These are phyloP conservation scores for Hypoxylon sp. DNA, from an alignment of 2,329 filamentous ascomycete species.

Conservation along the genomic window DNA sequence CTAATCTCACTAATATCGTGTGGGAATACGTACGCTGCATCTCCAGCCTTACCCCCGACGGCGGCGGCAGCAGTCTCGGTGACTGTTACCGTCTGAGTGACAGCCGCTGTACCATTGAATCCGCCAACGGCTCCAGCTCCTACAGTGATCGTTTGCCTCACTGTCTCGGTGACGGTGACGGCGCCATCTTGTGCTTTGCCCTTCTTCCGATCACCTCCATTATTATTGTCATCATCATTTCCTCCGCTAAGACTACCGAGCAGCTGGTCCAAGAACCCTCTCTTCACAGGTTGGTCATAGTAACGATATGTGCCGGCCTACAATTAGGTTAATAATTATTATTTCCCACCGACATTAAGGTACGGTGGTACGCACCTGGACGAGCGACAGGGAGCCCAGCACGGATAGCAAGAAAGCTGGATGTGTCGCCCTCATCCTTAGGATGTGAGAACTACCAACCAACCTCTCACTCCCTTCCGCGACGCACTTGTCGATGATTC, in stretches of 20 bases:
- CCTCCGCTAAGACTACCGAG: conserved; percentile 36
- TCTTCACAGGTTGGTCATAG: conserved; percentile 46
- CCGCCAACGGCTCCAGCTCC: conserved; percentile 51
- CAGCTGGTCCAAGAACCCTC: conserved; percentile 49
- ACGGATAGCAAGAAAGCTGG: conserved; percentile 39
- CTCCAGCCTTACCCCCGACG: conserved; percentile 9
- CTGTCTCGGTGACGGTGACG: conserved; percentile 54
- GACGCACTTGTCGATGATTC: conserved; percentile 26
- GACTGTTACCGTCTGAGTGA: conserved; percentile 49
- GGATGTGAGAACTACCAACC: conserved; percentile 32
- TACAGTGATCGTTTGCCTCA: conserved; percentile 57
- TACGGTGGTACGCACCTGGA: conserved; percentile 44
- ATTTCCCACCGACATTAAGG: not conserved
- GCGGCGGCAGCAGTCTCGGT: conserved; percentile 45
- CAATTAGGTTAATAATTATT: conserved; percentile 31
- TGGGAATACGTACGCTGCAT: conserved; percentile 37
- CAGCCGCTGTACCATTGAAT: conserved; percentile 47
- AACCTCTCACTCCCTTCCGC: conserved; percentile 29
- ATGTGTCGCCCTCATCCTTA: conserved; percentile 44
- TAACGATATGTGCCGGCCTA: conserved; percentile 45
- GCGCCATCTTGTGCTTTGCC: conserved; percentile 41
- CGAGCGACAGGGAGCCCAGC: conserved; percentile 47
- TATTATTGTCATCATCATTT: conserved; percentile 6
- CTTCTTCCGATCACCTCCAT: conserved; percentile 36
- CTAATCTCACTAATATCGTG: not conserved